Evolutionary conservation across 2,329 filamentous ascomycete species (phyloP), one percentile per base, ranked within the genome.

Genomic region (Trichoderma atrobrunneum): DNA sequence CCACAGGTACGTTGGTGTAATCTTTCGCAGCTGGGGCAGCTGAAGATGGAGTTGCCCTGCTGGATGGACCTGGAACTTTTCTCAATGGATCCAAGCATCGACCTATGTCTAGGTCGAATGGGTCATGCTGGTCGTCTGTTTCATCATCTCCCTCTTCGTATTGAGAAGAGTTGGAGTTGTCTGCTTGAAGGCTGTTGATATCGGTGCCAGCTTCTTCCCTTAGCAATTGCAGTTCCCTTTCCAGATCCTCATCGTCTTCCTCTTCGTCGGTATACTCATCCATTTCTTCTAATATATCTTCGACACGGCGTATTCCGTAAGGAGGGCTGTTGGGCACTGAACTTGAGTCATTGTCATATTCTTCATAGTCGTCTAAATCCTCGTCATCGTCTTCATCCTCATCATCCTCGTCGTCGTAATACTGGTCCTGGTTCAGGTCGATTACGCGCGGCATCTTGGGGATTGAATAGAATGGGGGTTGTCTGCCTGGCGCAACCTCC

Each of bases 391-490:
- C 36, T 39, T 39, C 36, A 39, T 39, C 36, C 14, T 39, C 39
- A 7, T 76, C 72, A 26, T 78, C 77, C 1, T 76, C 76, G 48
- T 80, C 74, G 3, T 73, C 68, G 10, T 66, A 24, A 75, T 75
- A 24, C 11, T 24, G 48, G 21, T 12, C 21, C 11, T 54, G n/a
- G n/a, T 24, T 5, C 48, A 32, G 62, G 84, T 79, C n/a, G 80
- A 79, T 57, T 43, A 48, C 21, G 6, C 48, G 65, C 24, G 56
- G 12, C 7, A 8, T 65, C 7, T 21, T 36, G 48, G 8, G 14
- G 14, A 16, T 36, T 12, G 5, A 1, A 36, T 36, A 36, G 34
- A 36, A 36, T 6, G 34, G 5, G 34, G 4, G 34, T 5, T 1
- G 34, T 14, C 34, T 14, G 34, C 34, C 34, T 36, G 34, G 34